Conservation (phyloP, 768 basidiomycete species). For the Aureoboletus auriporus region DNA sequence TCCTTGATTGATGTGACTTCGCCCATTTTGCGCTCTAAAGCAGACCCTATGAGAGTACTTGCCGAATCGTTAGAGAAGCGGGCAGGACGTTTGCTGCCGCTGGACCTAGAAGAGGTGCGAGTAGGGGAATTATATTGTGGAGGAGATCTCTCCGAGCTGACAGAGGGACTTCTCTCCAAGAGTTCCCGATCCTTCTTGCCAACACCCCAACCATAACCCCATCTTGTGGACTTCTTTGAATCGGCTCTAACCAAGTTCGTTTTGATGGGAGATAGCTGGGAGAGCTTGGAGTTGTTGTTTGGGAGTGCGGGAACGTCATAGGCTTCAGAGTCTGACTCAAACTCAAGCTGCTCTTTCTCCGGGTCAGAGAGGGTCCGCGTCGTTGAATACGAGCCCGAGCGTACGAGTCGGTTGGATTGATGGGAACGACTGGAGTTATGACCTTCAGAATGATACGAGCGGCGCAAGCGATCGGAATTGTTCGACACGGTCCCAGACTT, state of each 20-base stretch:
- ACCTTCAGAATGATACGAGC: constrained; percentile 24
- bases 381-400: constrained; percentile 42
- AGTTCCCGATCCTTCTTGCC: constrained; percentile 44
- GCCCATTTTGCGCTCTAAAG: constrained; percentile 63
- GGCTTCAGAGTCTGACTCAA: constrained; percentile 58
- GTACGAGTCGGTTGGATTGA: constrained; percentile 28
- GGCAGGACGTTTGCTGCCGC: constrained; percentile 37
- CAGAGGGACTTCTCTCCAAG: constrained; percentile 31
- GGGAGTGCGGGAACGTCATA: constrained; percentile 39
- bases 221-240: constrained; percentile 53
- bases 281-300: constrained; percentile 38
- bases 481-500: constrained; percentile 44
- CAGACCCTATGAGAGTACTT: constrained; percentile 73
- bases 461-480: constrained; percentile 25
- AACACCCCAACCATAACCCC: constrained; percentile 71
- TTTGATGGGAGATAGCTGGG: constrained; percentile 38
- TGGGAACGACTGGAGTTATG: constrained; percentile 20
- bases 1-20: constrained; percentile 54
- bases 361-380: constrained; percentile 37
- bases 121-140: constrained; percentile 30
- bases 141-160: constrained; percentile 37
- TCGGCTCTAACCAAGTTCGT: constrained; percentile 51
- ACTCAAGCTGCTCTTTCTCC: constrained; percentile 52
- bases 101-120: constrained; percentile 39
- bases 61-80: constrained; percentile 59